These are phyloP conservation scores for Exutisphaerella laricina DNA, from an alignment of 2,329 filamentous ascomycete species.

Conservation along the genomic window DNA sequence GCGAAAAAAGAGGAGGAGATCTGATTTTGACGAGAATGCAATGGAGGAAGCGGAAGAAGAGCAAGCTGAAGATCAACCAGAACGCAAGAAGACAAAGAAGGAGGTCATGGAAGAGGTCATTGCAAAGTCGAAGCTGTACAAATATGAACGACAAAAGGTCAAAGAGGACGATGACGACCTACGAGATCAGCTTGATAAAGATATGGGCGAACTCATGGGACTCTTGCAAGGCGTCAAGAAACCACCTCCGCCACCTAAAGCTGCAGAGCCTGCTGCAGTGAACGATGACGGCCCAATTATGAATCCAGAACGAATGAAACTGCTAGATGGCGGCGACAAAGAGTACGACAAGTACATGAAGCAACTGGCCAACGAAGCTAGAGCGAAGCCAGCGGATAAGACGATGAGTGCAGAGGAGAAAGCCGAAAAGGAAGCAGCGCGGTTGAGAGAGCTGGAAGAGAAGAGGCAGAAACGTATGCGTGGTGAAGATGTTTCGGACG, in stretches of 20 bases:
- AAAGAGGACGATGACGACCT: slow-evolving; percentile 93
- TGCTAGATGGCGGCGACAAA: slow-evolving; percentile 59
- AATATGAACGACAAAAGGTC: slow-evolving; percentile 84
- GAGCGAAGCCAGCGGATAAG: slow-evolving; percentile 77
- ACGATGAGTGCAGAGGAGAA: slow-evolving; percentile 90
- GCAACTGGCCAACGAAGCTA: slow-evolving; percentile 75
- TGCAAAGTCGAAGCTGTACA: slow-evolving; percentile 92
- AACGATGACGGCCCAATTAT: slow-evolving; percentile 39
- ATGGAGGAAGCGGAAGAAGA: slow-evolving; percentile 47
- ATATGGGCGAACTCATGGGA: slow-evolving; percentile 67
- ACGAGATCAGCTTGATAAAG: slow-evolving; percentile 76
- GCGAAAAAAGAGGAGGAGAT: slow-evolving; percentile 41
- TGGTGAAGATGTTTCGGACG: slow-evolving; percentile 69
- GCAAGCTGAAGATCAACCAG: slow-evolving; percentile 54
- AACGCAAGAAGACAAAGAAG: slow-evolving; percentile 88
- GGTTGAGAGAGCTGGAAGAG: slow-evolving; percentile 74
- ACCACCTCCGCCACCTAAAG: slow-evolving; percentile 30
- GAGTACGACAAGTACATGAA: slow-evolving; percentile 82
- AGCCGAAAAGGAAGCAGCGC: slow-evolving; percentile 67
- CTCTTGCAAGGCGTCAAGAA: slow-evolving; percentile 59
- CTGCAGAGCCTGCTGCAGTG: slow-evolving; percentile 26
- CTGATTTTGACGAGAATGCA: slow-evolving; percentile 54
- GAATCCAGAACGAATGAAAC: slow-evolving; percentile 58
- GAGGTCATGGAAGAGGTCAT: slow-evolving; percentile 99
- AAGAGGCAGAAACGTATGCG: slow-evolving; percentile 80